A percentile compares a stretch with the other conserved stretches of the same genome.
phyloP scores from a whole-genome alignment of 192 early-diverging fungal species.

The Gamsiella multidivaricata region DNA sequence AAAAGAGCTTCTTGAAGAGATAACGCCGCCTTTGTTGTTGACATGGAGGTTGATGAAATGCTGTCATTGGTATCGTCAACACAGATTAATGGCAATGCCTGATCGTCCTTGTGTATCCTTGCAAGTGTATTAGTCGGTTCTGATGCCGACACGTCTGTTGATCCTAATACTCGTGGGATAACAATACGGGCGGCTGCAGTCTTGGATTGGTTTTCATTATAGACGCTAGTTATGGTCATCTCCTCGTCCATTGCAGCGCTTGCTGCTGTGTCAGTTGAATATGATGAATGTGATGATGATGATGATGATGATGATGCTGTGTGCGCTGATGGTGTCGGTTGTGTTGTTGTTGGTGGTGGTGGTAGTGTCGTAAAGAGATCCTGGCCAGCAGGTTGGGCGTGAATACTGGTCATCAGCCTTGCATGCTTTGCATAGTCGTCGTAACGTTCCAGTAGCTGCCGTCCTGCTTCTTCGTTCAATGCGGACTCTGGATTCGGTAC shows the following conservation, averaged over 20 bases:
- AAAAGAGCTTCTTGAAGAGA: too few species aligned
- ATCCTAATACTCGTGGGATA: too few species aligned
- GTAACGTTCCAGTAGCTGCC: conserved; percentile 88
- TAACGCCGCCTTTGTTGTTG: not conserved
- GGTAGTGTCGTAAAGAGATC: not conserved
- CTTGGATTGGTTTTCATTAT: too few species aligned
- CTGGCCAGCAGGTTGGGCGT: conserved; percentile 63
- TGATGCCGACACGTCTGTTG: too few species aligned
- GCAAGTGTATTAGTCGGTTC: too few species aligned
- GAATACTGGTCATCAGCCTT: conserved; percentile 80
- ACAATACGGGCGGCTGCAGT: too few species aligned
- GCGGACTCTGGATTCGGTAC: conserved; percentile 96
- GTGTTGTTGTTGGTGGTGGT: not conserved
- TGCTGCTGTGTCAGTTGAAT: too few species aligned
- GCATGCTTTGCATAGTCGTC: conserved; percentile 87
- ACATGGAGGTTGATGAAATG: not conserved
- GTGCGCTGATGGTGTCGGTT: not conserved
- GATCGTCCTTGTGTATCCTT: not conserved
- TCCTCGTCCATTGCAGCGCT: too few species aligned
- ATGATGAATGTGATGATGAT: too few species aligned
- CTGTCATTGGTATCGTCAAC: not conserved
- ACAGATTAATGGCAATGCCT: not conserved
- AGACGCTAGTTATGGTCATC: too few species aligned
- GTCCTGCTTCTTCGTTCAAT: conserved; percentile 95
- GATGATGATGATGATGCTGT: not conserved